Percentiles rank a stretch among this genome's conserved stretches.
These are phyloP conservation scores for Eutrema heterophyllum DNA, from an alignment of 345 rosid genomes.

Conservation along the genomic window DNA sequence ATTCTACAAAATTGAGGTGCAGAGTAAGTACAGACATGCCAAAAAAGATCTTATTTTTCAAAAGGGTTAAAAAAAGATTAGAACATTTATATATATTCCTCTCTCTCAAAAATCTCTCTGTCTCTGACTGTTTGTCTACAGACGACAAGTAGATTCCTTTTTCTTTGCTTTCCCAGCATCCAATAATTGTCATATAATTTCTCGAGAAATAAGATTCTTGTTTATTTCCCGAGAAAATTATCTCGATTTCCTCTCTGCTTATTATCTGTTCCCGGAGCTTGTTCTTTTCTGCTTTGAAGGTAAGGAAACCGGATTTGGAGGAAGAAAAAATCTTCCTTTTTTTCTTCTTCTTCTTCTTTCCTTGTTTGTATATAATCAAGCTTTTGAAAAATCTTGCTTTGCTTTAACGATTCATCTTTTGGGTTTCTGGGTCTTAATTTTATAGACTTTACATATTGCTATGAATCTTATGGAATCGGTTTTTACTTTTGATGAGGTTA, in stretches of 20 bases:
- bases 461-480: conserved; percentile 13
- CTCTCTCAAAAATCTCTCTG: conserved; percentile 17
- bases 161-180: conserved; percentile 24
- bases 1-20: conserved; percentile 5
- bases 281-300: conserved; percentile 19
- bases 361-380: not conserved
- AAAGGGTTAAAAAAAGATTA: not conserved
- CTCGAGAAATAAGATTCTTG: conserved; percentile 23
- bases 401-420: not conserved
- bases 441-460: not conserved
- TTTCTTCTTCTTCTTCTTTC: not conserved
- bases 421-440: conserved; percentile 16
- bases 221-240: conserved; percentile 12
- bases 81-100: conserved; percentile 23
- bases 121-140: conserved; percentile 32
- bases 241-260: conserved; percentile 22
- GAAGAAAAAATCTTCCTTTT: not conserved
- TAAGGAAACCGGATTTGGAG: not conserved
- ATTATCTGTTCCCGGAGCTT: conserved; percentile 13
- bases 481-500: conserved; percentile 14
- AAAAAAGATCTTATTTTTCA: conserved; percentile 3
- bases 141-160: conserved; percentile 31
- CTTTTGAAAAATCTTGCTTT: conserved; percentile 1
- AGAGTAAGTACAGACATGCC: conserved; percentile 15
- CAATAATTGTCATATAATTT: conserved; percentile 34